Base-by-base conservation (phyloP, 257 asterid genomes). In the Pogostemon cablin region DNA sequence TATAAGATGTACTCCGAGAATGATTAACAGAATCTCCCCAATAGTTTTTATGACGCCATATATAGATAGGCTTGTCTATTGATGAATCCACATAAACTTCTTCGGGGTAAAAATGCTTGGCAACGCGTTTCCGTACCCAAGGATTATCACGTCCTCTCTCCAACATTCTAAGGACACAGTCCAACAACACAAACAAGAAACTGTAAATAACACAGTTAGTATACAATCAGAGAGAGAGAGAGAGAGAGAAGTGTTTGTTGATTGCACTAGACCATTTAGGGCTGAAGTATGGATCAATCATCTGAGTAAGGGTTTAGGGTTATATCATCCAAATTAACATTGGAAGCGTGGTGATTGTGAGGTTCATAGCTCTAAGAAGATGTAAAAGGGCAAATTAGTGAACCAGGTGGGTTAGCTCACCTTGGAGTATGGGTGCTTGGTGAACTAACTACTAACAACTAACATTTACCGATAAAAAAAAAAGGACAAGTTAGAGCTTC, bases 61-160 rank as follows among this genome's bases (percentile, higher is more conserved):
- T 82, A 52, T 69, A 34, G 35, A 43, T 69, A 38, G 97, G 90
- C 77, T 63, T 42, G 72, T 93, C 97, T 46, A 58, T 55, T 43
- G 92, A 86, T 47, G 85, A 71, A 80, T 90, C 98, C 10, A 72
- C 81, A 62, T 79, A 87, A 55, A 90, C 96, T 81, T 82, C 73
- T 80, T 90, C 96, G 0, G 81, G 66, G 81, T 82, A 86, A 41
- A 88, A 93, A 75, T 87, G 81, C 81, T 87, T 87, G 38, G 93
- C 85, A 72, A 86, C 67, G 5, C 58, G 80, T 67, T 72, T 74
- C 72, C 75, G 59, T 57, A 78, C 80, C 79, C 69, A 71, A 5
- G 89, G 89, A 68, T 86, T 55, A 61, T 78, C 37, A 43, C 35
- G 73, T 64, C 79, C 71, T 73, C 60, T 84, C 73, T 46, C 75